Percentiles rank a stretch among this genome's conserved stretches.
These are phyloP conservation scores for Tuber indicum DNA, from an alignment of 495 filamentous ascomycete species.

Conservation along the genomic window DNA sequence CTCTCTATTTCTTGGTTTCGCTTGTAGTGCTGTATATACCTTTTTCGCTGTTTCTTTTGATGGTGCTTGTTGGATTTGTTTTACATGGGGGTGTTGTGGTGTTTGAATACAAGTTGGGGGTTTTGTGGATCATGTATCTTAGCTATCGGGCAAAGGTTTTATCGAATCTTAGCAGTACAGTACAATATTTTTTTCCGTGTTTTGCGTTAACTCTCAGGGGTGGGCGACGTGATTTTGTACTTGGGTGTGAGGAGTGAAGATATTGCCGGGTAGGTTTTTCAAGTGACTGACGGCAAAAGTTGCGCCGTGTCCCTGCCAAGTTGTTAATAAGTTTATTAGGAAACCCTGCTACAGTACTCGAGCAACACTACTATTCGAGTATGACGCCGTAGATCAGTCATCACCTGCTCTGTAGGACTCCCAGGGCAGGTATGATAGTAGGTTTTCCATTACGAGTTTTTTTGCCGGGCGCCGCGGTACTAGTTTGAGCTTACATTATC, in stretches of 20 bases:
- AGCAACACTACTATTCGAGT: neutral
- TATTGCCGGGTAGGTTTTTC: neutral
- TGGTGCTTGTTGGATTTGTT: neutral
- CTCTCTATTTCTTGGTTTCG: neutral
- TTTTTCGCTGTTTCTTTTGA: conserved; percentile 4
- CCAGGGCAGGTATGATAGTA: neutral
- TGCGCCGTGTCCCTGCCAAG: neutral
- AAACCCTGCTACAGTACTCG: neutral
- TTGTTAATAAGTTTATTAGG: neutral
- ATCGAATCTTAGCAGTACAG: neutral
- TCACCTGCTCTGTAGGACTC: neutral
- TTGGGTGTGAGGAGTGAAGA: neutral
- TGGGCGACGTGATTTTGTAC: neutral
- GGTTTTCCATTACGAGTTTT: neutral
- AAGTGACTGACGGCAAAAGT: neutral
- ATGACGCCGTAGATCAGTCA: neutral
- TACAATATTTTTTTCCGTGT: neutral
- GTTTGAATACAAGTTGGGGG: neutral
- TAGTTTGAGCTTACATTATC: neutral
- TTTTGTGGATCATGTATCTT: neutral
- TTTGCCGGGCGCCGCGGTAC: neutral
- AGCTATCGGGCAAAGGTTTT: neutral
- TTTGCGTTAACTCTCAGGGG: neutral
- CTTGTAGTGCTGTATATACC: neutral
- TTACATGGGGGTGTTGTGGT: neutral